Evolutionary conservation across 345 rosid species (phyloP).

Genomic region (Heritiera fomes): DNA sequence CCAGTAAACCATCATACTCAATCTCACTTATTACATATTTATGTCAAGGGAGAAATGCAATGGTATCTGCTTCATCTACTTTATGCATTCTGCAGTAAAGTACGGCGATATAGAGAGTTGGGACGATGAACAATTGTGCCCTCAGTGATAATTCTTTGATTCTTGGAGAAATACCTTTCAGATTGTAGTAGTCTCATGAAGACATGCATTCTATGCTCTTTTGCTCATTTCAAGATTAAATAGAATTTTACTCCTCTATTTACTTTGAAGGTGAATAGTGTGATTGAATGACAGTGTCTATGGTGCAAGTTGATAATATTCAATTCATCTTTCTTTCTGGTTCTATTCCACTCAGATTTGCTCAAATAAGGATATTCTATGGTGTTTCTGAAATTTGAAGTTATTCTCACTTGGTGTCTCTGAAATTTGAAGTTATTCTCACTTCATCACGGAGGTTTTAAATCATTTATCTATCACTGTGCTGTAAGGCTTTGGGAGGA

Average conservation of each 20-base stretch:
- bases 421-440: background rate
- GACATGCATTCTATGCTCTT: background rate
- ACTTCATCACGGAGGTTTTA: background rate
- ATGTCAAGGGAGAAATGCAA: background rate
- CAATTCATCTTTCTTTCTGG: background rate
- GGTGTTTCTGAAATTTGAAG: too few relatives aligned
- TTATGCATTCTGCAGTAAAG: background rate
- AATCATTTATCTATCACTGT: background rate
- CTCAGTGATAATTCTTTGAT: background rate
- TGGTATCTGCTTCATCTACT: conserved; percentile 13
- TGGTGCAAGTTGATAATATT: background rate
- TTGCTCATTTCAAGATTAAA: too few relatives aligned
- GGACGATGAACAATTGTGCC: background rate
- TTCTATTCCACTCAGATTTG: background rate
- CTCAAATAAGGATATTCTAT: background rate
- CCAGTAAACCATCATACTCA: background rate
- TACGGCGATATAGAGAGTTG: background rate
- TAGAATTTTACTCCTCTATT: background rate
- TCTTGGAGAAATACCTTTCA: conserved; percentile 6
- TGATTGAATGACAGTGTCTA: background rate
- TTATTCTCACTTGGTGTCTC: too few relatives aligned
- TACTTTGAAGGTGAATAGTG: background rate
- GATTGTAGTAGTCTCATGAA: conserved; percentile 3
- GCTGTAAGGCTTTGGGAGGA: background rate
- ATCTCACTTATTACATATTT: background rate